Conservation (phyloP, 2,329 filamentous ascomycete species). For the Penicillium decumbens region DNA sequence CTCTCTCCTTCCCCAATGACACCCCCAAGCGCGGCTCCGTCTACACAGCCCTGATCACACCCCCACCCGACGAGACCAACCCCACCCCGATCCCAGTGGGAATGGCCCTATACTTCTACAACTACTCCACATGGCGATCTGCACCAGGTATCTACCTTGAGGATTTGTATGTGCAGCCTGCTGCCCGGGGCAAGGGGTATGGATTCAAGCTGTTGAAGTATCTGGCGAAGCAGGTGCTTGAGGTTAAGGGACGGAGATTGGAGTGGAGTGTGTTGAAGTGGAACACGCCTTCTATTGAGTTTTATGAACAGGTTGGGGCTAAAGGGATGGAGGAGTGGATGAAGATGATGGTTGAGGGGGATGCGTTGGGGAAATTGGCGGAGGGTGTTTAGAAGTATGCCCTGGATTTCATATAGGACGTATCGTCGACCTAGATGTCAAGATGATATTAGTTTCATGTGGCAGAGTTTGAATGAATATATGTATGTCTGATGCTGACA, state of each 20-base stretch:
- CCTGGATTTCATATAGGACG: too few relatives aligned
- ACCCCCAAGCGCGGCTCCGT: conserved; percentile 56
- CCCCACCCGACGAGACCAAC: conserved; percentile 44
- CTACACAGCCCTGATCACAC: conserved; percentile 66
- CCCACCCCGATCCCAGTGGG: conserved; percentile 52
- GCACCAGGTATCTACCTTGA: conserved; percentile 86
- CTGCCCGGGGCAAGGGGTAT: conserved; percentile 70
- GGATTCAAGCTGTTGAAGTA: conserved; percentile 69
- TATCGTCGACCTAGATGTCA: too few relatives aligned
- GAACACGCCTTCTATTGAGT: conserved; percentile 85
- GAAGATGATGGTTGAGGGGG: conserved; percentile 49
- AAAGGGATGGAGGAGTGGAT: conserved; percentile 47
- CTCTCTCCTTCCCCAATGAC: conserved; percentile 68
- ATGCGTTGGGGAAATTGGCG: conserved; percentile 41
- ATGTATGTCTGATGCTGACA: too few relatives aligned
- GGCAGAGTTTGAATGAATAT: too few relatives aligned
- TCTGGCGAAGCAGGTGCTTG: conserved; percentile 72
- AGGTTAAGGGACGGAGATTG: conserved; percentile 67
- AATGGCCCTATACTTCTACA: conserved; percentile 91
- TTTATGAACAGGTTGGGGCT: conserved; percentile 59
- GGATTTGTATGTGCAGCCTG: conserved; percentile 76
- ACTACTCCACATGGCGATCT: conserved; percentile 91
- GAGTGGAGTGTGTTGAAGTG: conserved; percentile 91
- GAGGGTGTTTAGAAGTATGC: conserved; percentile 15
- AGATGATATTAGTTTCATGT: too few relatives aligned